These are phyloP conservation scores for Macadamia integrifolia DNA, from an alignment of 164 flowering plant genomes.

Conservation along the genomic window DNA sequence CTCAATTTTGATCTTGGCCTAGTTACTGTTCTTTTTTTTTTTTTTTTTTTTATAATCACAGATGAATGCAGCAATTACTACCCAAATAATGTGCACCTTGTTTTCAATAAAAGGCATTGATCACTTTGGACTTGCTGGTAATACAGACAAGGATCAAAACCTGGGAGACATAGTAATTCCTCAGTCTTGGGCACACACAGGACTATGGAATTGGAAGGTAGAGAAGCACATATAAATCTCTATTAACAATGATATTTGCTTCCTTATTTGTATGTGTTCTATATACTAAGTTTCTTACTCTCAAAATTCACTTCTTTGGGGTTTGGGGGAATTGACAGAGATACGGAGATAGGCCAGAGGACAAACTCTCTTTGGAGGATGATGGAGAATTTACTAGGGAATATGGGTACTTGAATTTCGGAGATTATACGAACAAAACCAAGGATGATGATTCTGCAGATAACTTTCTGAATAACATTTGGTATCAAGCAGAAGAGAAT, in stretches of 20 bases:
- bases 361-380: constrained; percentile 35
- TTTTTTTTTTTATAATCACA: background rate
- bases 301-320: too few relatives aligned
- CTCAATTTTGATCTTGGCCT: background rate
- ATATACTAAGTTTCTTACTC: too few relatives aligned
- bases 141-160: background rate
- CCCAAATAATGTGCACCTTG: constrained; percentile 1
- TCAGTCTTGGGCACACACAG: constrained; percentile 9
- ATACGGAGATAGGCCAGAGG: constrained; percentile 44
- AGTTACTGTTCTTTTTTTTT: too few relatives aligned
- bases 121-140: constrained; percentile 8
- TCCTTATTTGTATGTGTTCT: too few relatives aligned
- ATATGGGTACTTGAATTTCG: constrained; percentile 1
- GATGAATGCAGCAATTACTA: constrained; percentile 7
- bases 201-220: constrained; percentile 12
- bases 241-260: background rate
- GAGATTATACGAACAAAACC: constrained; percentile 4
- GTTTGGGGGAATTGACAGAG: constrained; percentile 21
- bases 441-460: background rate
- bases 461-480: constrained; percentile 2
- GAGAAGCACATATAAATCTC: background rate
- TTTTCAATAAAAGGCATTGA: background rate
- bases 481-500: constrained; percentile 10
- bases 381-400: constrained; percentile 33
- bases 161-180: constrained; percentile 8